A percentile compares a stretch with the other conserved stretches of the same genome.
phyloP scores from a whole-genome alignment of 768 basidiomycete genomes.

The Dendrothele bispora region DNA sequence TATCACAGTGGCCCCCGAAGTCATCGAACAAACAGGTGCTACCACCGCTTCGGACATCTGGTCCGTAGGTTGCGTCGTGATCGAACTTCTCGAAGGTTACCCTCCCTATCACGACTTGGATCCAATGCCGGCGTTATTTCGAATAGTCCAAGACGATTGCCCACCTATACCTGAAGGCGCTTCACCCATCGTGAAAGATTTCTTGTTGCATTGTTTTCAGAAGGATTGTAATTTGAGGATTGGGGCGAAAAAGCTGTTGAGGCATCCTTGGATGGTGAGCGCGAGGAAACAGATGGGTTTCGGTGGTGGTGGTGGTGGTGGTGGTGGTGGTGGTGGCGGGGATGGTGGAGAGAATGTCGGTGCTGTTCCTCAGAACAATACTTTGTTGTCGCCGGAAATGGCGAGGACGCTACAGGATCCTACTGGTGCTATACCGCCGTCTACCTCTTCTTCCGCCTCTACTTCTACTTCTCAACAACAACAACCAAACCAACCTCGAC shows the following conservation, averaged over 20 bases:
- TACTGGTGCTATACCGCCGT: no score
- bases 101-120: constrained; percentile 96
- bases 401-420: no score
- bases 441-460: background rate
- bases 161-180: constrained; percentile 96
- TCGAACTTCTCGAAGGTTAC: constrained; percentile 88
- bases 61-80: constrained; percentile 97
- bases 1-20: constrained; percentile 96
- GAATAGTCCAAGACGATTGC: constrained; percentile 97
- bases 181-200: constrained; percentile 94
- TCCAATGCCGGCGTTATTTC: constrained; percentile 97
- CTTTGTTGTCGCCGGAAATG: no score
- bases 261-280: constrained; percentile 95
- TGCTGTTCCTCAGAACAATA: no score
- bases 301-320: constrained; percentile 32
- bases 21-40: constrained; percentile 97
- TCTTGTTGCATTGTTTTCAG: constrained; percentile 96
- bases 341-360: no score
- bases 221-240: constrained; percentile 95
- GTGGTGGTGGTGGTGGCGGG: no score
- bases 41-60: constrained; percentile 98
- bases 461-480: constrained; percentile 1
- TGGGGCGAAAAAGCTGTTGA: constrained; percentile 87
- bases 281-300: constrained; percentile 72
- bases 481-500: no score